Percentiles rank a stretch among this genome's conserved stretches.
Conservation (phyloP, 2,329 filamentous ascomycete species). For the Furcasterigmium furcatum region DNA sequence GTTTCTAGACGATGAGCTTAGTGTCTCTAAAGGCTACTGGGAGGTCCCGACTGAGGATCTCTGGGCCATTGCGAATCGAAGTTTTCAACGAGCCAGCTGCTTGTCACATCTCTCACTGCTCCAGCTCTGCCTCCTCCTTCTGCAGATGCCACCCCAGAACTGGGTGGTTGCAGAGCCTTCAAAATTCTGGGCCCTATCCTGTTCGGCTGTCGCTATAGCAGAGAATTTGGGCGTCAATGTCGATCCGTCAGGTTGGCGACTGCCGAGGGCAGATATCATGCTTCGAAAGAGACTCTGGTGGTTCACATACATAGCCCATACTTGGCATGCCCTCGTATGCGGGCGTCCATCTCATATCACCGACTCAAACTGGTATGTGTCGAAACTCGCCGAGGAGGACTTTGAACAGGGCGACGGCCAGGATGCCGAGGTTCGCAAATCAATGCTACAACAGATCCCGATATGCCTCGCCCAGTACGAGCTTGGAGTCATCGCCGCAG, state of each 20-base stretch:
- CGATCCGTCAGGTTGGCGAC: slow-evolving; percentile 15
- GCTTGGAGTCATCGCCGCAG: slow-evolving; percentile 15
- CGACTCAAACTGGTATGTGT: slow-evolving; percentile 16
- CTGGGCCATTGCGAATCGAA: slow-evolving; percentile 18
- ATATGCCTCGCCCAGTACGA: slow-evolving; percentile 16
- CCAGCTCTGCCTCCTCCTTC: slow-evolving; percentile 17
- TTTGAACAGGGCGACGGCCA: slow-evolving; percentile 11
- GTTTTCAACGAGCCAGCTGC: slow-evolving; percentile 14
- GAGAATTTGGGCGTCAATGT: slow-evolving; percentile 18
- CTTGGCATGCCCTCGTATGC: slow-evolving; percentile 15
- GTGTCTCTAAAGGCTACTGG: slow-evolving; percentile 17
- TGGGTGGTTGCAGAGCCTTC: slow-evolving; percentile 16
- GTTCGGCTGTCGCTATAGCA: slow-evolving; percentile 15
- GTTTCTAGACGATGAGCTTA: slow-evolving; percentile 20
- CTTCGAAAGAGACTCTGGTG: slow-evolving; percentile 20
- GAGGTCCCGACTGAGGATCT: slow-evolving; percentile 18
- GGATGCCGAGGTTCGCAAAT: slow-evolving; percentile 1
- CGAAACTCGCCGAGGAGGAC: slow-evolving; percentile 10
- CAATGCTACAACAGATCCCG: slow-evolving; percentile 8
- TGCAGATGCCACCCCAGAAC: slow-evolving; percentile 17
- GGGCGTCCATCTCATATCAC: slow-evolving; percentile 16
- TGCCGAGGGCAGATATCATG: slow-evolving; percentile 16
- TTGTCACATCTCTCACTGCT: slow-evolving; percentile 15
- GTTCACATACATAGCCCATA: slow-evolving; percentile 16
- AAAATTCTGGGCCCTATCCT: slow-evolving; percentile 17